Evolutionary conservation across 2,329 filamentous ascomycete genomes (phyloP), one percentile per base, ranked within the genome.

Genomic region (Botrytis elliptica): DNA sequence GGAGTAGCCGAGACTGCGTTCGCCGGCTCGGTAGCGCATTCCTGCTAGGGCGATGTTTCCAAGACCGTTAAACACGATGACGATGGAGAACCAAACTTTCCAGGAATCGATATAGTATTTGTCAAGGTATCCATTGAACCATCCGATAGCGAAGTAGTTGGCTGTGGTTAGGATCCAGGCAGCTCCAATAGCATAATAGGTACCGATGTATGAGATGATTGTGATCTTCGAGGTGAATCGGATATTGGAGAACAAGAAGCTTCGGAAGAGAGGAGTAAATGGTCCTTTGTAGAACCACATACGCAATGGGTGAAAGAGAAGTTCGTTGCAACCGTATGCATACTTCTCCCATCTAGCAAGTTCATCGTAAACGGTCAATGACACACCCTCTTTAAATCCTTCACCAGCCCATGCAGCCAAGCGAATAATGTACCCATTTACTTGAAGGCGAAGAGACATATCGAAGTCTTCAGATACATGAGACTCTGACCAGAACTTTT

Each of bases 301-400:
- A 75, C 88, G 87, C 75, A 95, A 85, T 4, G 93, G 93, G 80
- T 95, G 88, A 85, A 96, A 95, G 73, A 95, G 86, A 73, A 95
- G 85, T 84, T 95, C 93, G 81, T 92, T 93, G 83, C 93, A 95
- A 55, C 93, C 92, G 79, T 94, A 95, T 4, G 93, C 93, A 81
- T 94, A 94, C 83, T 95, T 95, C 80, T 95, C 93, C 93, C 93
- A 95, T 73, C 93, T 91, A 2, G 92, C 91, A 74, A 95, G 86
- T 82, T 95, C 93, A 82, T 95, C 93, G 80, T 95, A 94, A 16
- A 95, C 92, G 0, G 93, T 95, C 73, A 95, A 85, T 1, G 93
- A 95, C 71, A 95, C 93, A 76, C 93, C 93, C 81, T 95, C 93
- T 81, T 94, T 91, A 85, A 94, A 94, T 67, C 90, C 92, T n/a